These are phyloP conservation scores for Gossypium mustelinum DNA, from an alignment of 345 rosid genomes.

Conservation along the genomic window DNA sequence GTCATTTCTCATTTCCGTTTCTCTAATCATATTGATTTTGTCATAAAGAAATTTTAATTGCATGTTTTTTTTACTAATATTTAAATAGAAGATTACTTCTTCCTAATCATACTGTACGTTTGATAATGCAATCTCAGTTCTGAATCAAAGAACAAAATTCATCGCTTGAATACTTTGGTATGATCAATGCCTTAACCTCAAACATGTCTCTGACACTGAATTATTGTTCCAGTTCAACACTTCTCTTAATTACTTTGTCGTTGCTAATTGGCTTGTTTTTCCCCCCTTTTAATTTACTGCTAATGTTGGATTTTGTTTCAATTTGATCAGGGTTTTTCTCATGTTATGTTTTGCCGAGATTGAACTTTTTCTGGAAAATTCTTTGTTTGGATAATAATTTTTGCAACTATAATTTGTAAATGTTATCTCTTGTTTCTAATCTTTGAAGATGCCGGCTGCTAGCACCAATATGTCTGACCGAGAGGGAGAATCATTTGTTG, in stretches of 20 bases:
- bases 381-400: not conserved
- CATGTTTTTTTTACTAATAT: not conserved
- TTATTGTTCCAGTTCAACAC: not conserved
- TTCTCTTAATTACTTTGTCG: not conserved
- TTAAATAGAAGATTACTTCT: not conserved
- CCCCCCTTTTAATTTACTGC: not conserved
- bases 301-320: not conserved
- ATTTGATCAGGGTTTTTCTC: not conserved
- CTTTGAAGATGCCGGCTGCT: conserved; percentile 50
- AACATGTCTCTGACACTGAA: not conserved
- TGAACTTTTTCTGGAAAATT: not conserved
- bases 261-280: not conserved
- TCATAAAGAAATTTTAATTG: not conserved
- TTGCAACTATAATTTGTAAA: not conserved
- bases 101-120: not conserved
- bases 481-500: conserved; percentile 48
- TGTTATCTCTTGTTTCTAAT: not conserved
- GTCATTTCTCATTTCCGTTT: not conserved
- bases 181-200: not conserved
- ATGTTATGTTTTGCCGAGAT: not conserved
- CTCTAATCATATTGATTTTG: not conserved
- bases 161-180: not conserved
- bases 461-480: conserved; percentile 30
- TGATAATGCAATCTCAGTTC: not conserved
- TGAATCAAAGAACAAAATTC: not conserved